Percentiles rank a stretch among this genome's conserved stretches.
phyloP scores from a whole-genome alignment of 108 stramenopile species.

The Conticribra weissflogii region DNA sequence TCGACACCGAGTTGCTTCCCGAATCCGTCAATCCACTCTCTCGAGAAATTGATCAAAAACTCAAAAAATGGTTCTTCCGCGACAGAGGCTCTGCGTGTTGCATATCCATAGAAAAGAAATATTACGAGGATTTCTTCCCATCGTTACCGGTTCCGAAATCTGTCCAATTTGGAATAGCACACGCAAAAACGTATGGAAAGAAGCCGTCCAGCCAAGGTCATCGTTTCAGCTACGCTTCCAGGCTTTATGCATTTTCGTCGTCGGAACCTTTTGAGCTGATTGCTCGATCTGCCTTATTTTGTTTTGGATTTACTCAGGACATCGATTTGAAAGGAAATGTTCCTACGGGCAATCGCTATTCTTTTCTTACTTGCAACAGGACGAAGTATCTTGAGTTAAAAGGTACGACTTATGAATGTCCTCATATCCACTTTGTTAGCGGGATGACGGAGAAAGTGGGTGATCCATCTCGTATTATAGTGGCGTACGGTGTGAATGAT shows the following conservation, averaged over 20 bases:
- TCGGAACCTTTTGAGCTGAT: not conserved
- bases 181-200: not conserved
- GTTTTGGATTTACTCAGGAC: not conserved
- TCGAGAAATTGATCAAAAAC: not conserved
- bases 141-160: not conserved
- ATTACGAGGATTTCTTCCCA: not conserved
- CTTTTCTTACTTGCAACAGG: not conserved
- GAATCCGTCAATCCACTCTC: no score
- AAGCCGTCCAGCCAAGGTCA: not conserved
- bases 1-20: no score
- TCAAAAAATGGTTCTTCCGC: not conserved
- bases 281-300: not conserved
- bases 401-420: constrained; percentile 6
- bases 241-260: not conserved
- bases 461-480: constrained; percentile 12
- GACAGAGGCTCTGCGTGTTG: not conserved
- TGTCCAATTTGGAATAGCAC: not conserved
- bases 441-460: constrained; percentile 16
- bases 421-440: constrained; percentile 41
- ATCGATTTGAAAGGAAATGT: not conserved
- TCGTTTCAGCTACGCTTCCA: not conserved
- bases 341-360: not conserved
- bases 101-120: not conserved
- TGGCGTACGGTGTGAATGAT: constrained; percentile 49
- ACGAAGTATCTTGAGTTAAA: not conserved